Base-by-base conservation (phyloP, 345 rosid genomes). In the Gossypium sturtianum region DNA sequence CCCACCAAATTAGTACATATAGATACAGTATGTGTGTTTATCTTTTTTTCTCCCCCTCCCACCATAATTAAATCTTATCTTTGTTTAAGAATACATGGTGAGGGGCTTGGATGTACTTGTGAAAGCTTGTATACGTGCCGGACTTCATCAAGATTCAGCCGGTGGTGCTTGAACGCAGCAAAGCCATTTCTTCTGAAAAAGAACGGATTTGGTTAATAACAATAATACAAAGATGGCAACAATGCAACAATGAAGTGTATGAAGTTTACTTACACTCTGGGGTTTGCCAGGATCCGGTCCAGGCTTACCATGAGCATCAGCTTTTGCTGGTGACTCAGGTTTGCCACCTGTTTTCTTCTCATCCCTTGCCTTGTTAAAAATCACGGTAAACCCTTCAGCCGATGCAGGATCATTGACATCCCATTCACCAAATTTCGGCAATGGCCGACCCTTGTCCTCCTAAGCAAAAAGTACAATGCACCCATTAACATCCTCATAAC, bases 381-480 rank as follows among this genome's bases (percentile, higher is more conserved):
- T 94, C 62, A 90, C 98, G 34, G 98, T 94, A 80, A 92, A 94
- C 73, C 98, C 98, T 82, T 92, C 87, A 0, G 98, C 98, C 7
- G 98, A 86, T 38, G 93, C 90, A 58, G 98, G 97, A 79, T 94
- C 92, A 77, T 81, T 90, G 56, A 92, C 95, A 73, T 94, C 98
- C 98, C 98, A 94, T 83, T 94, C 98, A 70, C 98, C 98, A 61
- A 94, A 94, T 82, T 92, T 94, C 29, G 98, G 98, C 79, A 92
- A 87, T 72, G 88, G 92, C 76, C 87, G 91, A 75, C 96, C 98
- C 81, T 78, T 83, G 43, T 94, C 97, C 89, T 89, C 87, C 74
- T 75, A 10, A 43, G 27, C 57, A 52, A 64, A 68, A 78, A 70
- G 29, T 20, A 13, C 25, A 54, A 69, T 47, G 54, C 48, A 54